Evolutionary conservation across 2,329 filamentous ascomycete species (phyloP).

Genomic region (Coleophoma eucalyptorum): DNA sequence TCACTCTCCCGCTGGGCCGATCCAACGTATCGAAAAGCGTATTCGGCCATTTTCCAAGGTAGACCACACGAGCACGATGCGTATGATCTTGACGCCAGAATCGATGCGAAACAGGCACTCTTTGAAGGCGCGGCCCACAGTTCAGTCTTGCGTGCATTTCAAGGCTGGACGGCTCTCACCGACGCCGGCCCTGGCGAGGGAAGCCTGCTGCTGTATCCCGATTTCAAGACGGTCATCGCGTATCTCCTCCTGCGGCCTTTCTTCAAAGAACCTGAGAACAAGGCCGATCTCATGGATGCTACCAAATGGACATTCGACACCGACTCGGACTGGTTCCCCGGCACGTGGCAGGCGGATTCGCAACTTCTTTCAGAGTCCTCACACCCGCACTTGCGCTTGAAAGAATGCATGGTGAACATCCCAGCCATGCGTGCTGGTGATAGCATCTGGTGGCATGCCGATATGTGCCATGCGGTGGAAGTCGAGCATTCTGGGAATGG

Average conservation of each 20-base stretch:
- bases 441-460: slow-evolving; percentile 37
- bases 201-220: slow-evolving; percentile 35
- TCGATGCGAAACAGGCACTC: slow-evolving; percentile 28
- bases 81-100: slow-evolving; percentile 32
- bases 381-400: slow-evolving; percentile 34
- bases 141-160: slow-evolving; percentile 33
- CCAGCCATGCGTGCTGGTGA: slow-evolving; percentile 34
- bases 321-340: slow-evolving; percentile 31
- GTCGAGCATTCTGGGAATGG: slow-evolving; percentile 29
- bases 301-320: slow-evolving; percentile 32
- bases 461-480: slow-evolving; percentile 37
- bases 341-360: slow-evolving; percentile 29
- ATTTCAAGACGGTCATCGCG: slow-evolving; percentile 30
- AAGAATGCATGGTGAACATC: slow-evolving; percentile 33
- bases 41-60: slow-evolving; percentile 33
- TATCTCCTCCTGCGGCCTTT: slow-evolving; percentile 39
- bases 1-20: slow-evolving; percentile 39
- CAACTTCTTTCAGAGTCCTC: slow-evolving; percentile 31
- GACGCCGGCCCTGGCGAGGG: slow-evolving; percentile 30
- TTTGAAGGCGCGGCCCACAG: slow-evolving; percentile 33
- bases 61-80: slow-evolving; percentile 31
- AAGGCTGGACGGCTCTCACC: slow-evolving; percentile 39
- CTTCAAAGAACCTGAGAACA: slow-evolving; percentile 29
- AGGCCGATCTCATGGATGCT: slow-evolving; percentile 30
- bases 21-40: slow-evolving; percentile 31